Percentiles rank a stretch among this genome's conserved stretches.
Evolutionary conservation across 495 filamentous ascomycete genomes (phyloP).

Genomic region (Cudoniella acicularis): DNA sequence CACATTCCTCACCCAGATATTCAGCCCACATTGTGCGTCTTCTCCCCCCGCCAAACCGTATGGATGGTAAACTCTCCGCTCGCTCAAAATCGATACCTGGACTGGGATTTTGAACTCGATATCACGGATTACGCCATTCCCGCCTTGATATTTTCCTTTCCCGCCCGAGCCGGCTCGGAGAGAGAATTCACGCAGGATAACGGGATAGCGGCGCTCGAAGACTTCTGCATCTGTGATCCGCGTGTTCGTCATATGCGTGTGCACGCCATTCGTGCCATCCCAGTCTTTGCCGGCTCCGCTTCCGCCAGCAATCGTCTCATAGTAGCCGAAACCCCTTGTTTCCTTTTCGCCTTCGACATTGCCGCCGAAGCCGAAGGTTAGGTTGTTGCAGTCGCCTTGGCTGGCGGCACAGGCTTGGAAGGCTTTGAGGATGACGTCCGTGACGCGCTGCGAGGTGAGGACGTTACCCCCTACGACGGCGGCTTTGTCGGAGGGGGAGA

Average conservation of each 20-base stretch:
- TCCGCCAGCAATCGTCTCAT: conserved; percentile 94
- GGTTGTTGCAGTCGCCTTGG: conserved; percentile 92
- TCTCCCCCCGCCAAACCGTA: conserved; percentile 89
- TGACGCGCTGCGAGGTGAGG: conserved; percentile 83
- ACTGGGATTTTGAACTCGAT: conserved; percentile 92
- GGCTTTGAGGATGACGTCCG: conserved; percentile 88
- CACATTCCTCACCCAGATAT: conserved; percentile 79
- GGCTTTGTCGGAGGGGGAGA: conserved; percentile 81
- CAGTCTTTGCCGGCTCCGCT: conserved; percentile 83
- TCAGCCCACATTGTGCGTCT: conserved; percentile 73
- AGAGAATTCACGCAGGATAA: conserved; percentile 78
- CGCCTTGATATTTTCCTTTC: conserved; percentile 70
- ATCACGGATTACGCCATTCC: conserved; percentile 87
- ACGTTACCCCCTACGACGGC: conserved; percentile 97
- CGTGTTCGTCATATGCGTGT: conserved; percentile 99
- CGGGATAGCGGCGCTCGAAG: conserved; percentile 92
- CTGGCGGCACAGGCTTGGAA: conserved; percentile 87
- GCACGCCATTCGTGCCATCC: conserved; percentile 87
- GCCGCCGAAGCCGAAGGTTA: conserved; percentile 79
- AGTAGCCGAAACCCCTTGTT: conserved; percentile 87
- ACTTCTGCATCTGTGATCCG: conserved; percentile 94
- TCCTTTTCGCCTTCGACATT: conserved; percentile 61
- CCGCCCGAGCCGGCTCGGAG: conserved; percentile 69
- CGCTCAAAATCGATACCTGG: conserved; percentile 84
- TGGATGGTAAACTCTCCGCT: conserved; percentile 80